Base-by-base conservation (phyloP, 1,284 basidiomycete species). In the Ceratobasidium theobromae region DNA sequence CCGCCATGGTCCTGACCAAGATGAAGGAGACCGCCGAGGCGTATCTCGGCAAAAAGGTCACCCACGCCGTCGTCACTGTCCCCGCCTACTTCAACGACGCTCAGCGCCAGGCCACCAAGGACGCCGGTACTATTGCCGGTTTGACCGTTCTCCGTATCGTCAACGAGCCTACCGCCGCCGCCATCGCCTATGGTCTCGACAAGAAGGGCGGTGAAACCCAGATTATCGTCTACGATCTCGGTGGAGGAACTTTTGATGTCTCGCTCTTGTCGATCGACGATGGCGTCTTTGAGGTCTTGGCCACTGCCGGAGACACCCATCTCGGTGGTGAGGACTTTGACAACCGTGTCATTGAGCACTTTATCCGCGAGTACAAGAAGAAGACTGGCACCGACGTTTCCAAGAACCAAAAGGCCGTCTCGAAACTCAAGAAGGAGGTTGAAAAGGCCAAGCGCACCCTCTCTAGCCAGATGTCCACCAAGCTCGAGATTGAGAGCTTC, bases 21-120 rank as follows among this genome's bases (percentile, higher is more conserved):
- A 98, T 99, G 95, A 98, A 98, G 86, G 96, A 98, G 82, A 98
- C 93, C 49, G 96, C 96, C 69, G 96, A 98, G 84, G 93, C 95
- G 23, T 98, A 98, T 80, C 88, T 99, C 68, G 95, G 95, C 71
- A 85, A 95, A 77, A 91, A 94, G 78, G 96, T 99, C 77, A 95
- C 93, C 64, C 93, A 99, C 79, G 94, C 96, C 69, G 95, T 98
- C 68, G 93, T 99, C 76, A 98, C 96, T 45, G 95, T 98, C 74
- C 96, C 96, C 66, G 96, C 96, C 64, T 98, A 95, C 84, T 96
- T 97, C 87, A 98, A 98, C 79, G 95, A 99, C 81, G 93, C 95
- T 76, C 96, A 99, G 80, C 94, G 95, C 78, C 94, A 96, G 77
- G 96, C 95, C 11, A 99, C 96, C 79, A 98, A 98, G 83, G 96